Evolutionary conservation across 305 asterid genomes (phyloP), one percentile per base, ranked within the genome.

Genomic region (Solanum hybrid): DNA sequence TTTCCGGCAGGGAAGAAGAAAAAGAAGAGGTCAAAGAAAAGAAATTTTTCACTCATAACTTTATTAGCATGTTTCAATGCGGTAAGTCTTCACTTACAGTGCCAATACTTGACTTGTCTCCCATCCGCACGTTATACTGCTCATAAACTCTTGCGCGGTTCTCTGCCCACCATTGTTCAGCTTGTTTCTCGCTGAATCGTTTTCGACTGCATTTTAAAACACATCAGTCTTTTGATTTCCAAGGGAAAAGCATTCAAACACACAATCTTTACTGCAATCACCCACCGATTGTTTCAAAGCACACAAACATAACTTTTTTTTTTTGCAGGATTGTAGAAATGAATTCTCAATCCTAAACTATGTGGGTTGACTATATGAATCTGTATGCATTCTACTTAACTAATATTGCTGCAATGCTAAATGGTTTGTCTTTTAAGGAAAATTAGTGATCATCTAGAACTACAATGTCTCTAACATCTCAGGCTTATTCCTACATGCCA

Each of bases 151-250:
- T 93, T 82, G 91, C 92, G 7, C 94, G 92, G 90, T 94, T 94
- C 91, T 92, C 95, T 77, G 95, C 93, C 95, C 95, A 94, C 95
- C 95, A 94, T 81, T 93, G 94, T 79, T 94, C 94, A 73, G 95
- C 95, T 90, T 94, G 95, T 88, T 94, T 93, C 86, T 94, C 95
- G 71, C 93, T 94, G 69, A 94, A 94, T 36, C 93, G 87, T 91
- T 94, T 94, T 88, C 95, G 95, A 66, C 95, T 94, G 95, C 94
- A 91, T 75, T 78, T 26, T 81, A 75, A n/a, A 17, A 32, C 77
- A 85, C 32, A 32, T 32, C 24, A 85, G 76, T 56, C 32, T 85
- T 56, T 60, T 22, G 32, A 32, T 22, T 85, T 4, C 29, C 75
- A 84, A 31, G 16, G 42, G 75, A 29, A 51, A 73, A 31, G 60